Conservation (phyloP, 1,139 yeast genomes). For the Candida buenavistaensis region DNA sequence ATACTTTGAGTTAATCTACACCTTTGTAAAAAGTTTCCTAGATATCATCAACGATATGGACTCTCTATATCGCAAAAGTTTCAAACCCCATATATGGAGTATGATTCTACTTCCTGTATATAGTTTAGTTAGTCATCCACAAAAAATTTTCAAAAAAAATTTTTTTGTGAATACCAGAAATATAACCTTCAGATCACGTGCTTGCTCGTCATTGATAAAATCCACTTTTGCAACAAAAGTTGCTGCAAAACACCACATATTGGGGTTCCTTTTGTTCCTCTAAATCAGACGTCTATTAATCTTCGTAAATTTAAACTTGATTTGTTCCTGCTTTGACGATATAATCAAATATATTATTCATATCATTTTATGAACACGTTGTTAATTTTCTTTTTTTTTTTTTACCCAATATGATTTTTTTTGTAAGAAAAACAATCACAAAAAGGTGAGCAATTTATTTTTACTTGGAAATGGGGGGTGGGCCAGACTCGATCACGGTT, state of each 20-base stretch:
- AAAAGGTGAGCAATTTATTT: too few relatives aligned
- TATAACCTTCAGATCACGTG: constrained; percentile 2
- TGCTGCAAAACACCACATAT: constrained; percentile 4
- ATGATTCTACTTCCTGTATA: too few relatives aligned
- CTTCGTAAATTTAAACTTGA: background rate
- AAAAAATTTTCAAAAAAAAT: constrained; percentile 3
- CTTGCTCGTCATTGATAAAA: constrained; percentile 2
- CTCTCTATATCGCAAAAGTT: too few relatives aligned
- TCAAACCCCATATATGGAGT: too few relatives aligned
- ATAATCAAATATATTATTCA: background rate
- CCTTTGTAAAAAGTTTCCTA: too few relatives aligned
- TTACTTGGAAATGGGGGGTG: too few relatives aligned
- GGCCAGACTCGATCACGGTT: too few relatives aligned
- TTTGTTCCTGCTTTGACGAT: background rate
- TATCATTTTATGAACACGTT: background rate
- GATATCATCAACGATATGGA: too few relatives aligned
- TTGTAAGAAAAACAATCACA: too few relatives aligned
- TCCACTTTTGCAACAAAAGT: constrained; percentile 2
- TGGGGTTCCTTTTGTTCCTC: constrained; percentile 6
- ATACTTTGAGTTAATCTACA: too few relatives aligned
- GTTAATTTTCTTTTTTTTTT: constrained; percentile 1
- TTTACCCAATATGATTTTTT: too few relatives aligned
- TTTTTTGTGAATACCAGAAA: background rate
- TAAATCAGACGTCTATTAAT: constrained; percentile 1
- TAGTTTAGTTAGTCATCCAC: too few relatives aligned